Evolutionary conservation across 2,329 filamentous ascomycete genomes (phyloP).

Genomic region (Ceratocystis huliohia): DNA sequence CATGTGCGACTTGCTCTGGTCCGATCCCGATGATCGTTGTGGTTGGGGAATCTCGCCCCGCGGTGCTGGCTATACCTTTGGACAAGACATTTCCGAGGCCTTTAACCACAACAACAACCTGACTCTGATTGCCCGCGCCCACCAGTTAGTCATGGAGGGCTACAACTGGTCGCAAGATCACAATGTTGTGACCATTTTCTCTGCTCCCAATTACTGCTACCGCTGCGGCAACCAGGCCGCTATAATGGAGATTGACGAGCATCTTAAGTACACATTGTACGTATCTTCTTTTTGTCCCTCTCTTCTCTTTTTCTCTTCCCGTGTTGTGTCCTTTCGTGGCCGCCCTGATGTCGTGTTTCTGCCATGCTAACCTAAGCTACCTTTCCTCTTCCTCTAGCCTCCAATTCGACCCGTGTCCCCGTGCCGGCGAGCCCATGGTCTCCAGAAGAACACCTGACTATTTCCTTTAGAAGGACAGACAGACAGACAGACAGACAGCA

Average conservation of each 20-base stretch:
- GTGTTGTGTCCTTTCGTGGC: not conserved
- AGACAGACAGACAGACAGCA: not conserved
- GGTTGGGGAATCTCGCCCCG: slow-evolving; percentile 93
- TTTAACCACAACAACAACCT: slow-evolving; percentile 99
- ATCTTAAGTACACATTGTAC: slow-evolving; percentile 98
- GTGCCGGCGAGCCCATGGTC: slow-evolving; percentile 97
- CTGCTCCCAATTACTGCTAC: slow-evolving; percentile 92
- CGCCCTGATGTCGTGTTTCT: too few relatives aligned
- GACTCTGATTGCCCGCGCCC: slow-evolving; percentile 86
- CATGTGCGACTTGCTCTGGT: slow-evolving; percentile 97
- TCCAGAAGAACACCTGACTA: slow-evolving; percentile 94
- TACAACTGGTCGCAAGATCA: slow-evolving; percentile 99
- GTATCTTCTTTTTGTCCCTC: slow-evolving; percentile 30
- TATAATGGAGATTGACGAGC: slow-evolving; percentile 99
- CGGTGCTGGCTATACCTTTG: slow-evolving; percentile 89
- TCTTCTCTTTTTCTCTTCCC: not conserved
- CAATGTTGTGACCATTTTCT: slow-evolving; percentile 98
- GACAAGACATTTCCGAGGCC: slow-evolving; percentile 93
- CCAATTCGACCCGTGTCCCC: slow-evolving; percentile 96
- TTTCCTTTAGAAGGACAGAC: slow-evolving; percentile 59
- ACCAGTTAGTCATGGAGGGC: slow-evolving; percentile 98
- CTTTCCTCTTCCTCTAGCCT: slow-evolving; percentile 47
- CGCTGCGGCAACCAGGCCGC: slow-evolving; percentile 97
- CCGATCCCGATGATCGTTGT: slow-evolving; percentile 90
- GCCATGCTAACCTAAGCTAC: slow-evolving; percentile 17